Percentiles rank a stretch among this genome's conserved stretches.
phyloP scores from a whole-genome alignment of 192 early-diverging fungal species.

The Coemansia sp. region DNA sequence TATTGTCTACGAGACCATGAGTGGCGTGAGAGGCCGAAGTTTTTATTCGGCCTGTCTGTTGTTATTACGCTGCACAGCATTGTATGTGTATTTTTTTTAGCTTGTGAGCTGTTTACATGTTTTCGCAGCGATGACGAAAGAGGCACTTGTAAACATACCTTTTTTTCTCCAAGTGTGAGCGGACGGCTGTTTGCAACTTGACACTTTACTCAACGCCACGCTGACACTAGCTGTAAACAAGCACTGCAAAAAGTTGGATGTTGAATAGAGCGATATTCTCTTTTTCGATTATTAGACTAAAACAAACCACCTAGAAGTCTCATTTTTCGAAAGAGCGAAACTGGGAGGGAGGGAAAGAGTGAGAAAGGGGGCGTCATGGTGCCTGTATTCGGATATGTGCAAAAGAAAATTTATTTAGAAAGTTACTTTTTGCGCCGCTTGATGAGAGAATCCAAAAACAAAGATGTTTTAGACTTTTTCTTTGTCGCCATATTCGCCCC shows the following conservation, averaged over 20 bases:
- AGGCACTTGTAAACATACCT: not conserved
- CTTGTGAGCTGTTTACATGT: not conserved
- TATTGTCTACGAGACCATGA: not conserved
- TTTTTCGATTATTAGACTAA: not conserved
- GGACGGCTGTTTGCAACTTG: not conserved
- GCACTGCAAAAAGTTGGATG: not conserved
- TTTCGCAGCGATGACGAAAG: not conserved
- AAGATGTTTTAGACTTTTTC: constrained; percentile 26
- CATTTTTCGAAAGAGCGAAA: not conserved
- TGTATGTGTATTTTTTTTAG: not conserved
- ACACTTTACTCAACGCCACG: not conserved
- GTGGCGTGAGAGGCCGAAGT: not conserved
- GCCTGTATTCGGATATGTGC: not conserved
- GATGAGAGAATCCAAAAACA: constrained; percentile 32
- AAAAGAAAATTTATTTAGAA: not conserved
- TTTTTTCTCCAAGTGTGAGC: not conserved
- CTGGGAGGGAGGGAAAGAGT: not conserved
- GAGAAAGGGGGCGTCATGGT: not conserved
- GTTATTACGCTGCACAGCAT: not conserved
- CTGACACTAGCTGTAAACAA: not conserved
- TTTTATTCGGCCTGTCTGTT: not conserved
- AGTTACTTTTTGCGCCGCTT: constrained; percentile 14
- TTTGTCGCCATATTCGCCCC: constrained; percentile 5
- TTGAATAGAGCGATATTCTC: not conserved
- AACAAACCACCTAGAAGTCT: not conserved